Evolutionary conservation across 179 eudicot genomes (phyloP).

Genomic region (Spinacia oleracea): DNA sequence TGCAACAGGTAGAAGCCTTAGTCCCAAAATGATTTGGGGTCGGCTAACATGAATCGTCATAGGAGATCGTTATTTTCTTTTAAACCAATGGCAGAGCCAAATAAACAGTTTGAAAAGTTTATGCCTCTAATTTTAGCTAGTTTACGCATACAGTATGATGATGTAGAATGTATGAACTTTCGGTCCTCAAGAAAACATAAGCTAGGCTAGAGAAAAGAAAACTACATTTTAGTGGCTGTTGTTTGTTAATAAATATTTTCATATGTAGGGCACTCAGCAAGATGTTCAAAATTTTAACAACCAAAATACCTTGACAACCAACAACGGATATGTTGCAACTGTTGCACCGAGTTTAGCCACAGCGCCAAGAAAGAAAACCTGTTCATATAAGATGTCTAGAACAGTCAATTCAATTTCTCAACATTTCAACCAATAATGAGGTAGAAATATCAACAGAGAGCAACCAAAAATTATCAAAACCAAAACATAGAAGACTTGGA

Average conservation of each 20-base stretch:
- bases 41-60: too few relatives aligned
- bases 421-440: neutral
- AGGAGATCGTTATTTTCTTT: too few relatives aligned
- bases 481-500: neutral
- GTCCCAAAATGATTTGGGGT: too few relatives aligned
- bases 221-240: neutral
- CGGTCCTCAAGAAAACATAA: neutral
- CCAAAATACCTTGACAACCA: constrained; percentile 83
- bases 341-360: constrained; percentile 95
- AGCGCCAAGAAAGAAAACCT: constrained; percentile 87
- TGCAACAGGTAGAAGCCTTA: neutral
- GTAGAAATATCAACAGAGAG: neutral
- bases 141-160: neutral
- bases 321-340: constrained; percentile 77
- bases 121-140: neutral
- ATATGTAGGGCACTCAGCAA: neutral
- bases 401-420: neutral
- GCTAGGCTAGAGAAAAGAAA: neutral
- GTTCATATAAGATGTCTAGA: constrained; percentile 10
- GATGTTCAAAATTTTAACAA: constrained; percentile 1
- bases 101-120: neutral
- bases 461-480: neutral
- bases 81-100: neutral
- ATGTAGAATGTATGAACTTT: neutral
- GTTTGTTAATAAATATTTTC: neutral